Evolutionary conservation across 148 eudicot genomes (phyloP).

Genomic region (Nyssa sinensis): DNA sequence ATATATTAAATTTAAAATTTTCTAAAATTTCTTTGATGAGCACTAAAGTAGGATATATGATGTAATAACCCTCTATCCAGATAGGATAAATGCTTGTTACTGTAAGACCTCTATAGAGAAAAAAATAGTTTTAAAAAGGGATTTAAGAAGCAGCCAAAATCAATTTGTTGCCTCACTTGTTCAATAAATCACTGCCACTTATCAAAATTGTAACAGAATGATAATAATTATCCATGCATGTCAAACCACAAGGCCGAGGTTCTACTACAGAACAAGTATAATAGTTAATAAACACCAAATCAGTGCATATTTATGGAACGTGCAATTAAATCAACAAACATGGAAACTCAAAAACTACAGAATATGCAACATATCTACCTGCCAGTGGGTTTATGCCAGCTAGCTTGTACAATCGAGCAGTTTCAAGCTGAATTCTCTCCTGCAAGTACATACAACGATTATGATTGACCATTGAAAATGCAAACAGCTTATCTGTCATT

Average conservation of each 20-base stretch:
- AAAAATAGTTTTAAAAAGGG: background rate
- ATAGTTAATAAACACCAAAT: background rate
- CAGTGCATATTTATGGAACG: background rate
- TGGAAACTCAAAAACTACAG: background rate
- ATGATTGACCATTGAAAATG: background rate
- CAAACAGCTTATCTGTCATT: background rate
- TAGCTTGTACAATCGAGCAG: constrained; percentile 83
- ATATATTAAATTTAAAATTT: too few species aligned
- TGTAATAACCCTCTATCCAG: background rate
- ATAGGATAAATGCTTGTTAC: background rate
- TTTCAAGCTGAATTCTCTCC: constrained; percentile 92
- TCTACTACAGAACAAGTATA: background rate
- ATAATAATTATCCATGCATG: background rate
- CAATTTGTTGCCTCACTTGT: background rate
- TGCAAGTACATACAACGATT: constrained; percentile 33
- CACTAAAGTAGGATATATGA: background rate
- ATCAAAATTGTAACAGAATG: background rate
- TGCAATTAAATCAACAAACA: background rate
- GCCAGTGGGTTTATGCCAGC: constrained; percentile 95
- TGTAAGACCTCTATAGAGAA: background rate
- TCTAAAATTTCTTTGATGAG: background rate
- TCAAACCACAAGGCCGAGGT: background rate
- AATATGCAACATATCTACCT: constrained; percentile 38
- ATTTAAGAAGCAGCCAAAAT: background rate
- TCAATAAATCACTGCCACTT: background rate